These are phyloP conservation scores for Lagenaria siceraria DNA, from an alignment of 306 rosid genomes.

Conservation along the genomic window DNA sequence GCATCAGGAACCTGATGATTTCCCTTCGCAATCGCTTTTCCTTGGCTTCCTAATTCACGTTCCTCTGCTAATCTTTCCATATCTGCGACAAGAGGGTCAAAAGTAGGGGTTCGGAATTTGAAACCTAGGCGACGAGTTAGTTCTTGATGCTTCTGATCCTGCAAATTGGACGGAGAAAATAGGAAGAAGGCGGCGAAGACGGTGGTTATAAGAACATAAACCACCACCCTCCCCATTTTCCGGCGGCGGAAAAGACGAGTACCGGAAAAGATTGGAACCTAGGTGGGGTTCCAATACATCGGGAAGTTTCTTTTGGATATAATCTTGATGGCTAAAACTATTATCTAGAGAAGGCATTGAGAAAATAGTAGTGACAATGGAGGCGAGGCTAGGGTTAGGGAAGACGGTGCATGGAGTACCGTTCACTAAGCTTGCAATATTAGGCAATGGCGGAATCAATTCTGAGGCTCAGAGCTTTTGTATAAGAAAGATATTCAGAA, in stretches of 20 bases:
- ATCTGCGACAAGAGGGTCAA: constrained; percentile 36
- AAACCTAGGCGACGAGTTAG: constrained; percentile 48
- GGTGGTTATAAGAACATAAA: constrained; percentile 34
- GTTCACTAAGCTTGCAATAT: not conserved
- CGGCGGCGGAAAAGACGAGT: not conserved
- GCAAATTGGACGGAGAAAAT: constrained; percentile 11
- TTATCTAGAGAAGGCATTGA: constrained; percentile 9
- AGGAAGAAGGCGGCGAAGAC: constrained; percentile 32
- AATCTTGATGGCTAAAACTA: constrained; percentile 14
- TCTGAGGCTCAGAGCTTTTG: not conserved
- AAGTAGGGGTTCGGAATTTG: constrained; percentile 14
- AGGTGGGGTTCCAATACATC: too few relatives aligned
- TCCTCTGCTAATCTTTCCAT: constrained; percentile 16
- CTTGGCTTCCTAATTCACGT: not conserved
- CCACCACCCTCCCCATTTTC: constrained; percentile 67
- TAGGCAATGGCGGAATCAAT: not conserved
- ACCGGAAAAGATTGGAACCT: too few relatives aligned
- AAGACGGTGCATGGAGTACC: constrained; percentile 1
- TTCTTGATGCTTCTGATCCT: not conserved
- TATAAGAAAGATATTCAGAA: too few relatives aligned
- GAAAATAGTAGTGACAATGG: not conserved
- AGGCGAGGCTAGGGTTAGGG: not conserved
- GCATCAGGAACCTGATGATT: constrained; percentile 11
- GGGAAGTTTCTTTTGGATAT: not conserved
- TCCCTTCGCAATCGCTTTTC: not conserved